These are phyloP conservation scores for Bacterosira constricta DNA, from an alignment of 108 stramenopile species.

Conservation along the genomic window DNA sequence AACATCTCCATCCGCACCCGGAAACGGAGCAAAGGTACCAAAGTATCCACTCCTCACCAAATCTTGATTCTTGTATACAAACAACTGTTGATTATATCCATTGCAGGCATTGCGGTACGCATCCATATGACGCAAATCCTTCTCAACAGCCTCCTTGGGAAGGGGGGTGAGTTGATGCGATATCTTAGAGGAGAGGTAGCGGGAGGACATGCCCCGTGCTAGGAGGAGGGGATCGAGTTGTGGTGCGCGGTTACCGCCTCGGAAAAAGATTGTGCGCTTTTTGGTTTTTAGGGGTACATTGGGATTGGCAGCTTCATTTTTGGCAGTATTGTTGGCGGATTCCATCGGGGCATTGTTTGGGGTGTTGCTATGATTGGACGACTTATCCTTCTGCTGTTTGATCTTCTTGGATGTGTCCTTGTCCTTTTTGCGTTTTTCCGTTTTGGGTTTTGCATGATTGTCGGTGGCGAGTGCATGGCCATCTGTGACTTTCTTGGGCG, in stretches of 20 bases:
- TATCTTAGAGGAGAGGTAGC: constrained; percentile 62
- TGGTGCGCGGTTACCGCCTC: constrained; percentile 7
- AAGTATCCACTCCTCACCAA: constrained; percentile 44
- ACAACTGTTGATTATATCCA: constrained; percentile 77
- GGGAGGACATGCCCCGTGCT: constrained; percentile 76
- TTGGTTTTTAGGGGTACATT: too few species aligned
- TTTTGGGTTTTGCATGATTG: background rate
- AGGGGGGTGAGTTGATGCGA: constrained; percentile 42
- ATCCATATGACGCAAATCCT: constrained; percentile 85
- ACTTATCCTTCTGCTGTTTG: background rate
- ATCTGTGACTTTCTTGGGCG: background rate
- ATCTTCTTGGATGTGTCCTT: background rate
- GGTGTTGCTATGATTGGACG: background rate
- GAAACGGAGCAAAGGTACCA: constrained; percentile 45
- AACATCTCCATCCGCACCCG: constrained; percentile 24
- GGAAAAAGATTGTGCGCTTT: too few species aligned
- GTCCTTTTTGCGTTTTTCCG: background rate
- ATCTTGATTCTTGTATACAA: constrained; percentile 64
- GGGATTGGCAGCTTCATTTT: too few species aligned
- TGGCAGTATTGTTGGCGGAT: too few species aligned
- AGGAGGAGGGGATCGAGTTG: constrained; percentile 59
- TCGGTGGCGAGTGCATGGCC: too few species aligned
- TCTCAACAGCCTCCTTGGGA: constrained; percentile 67
- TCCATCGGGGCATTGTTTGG: too few species aligned
- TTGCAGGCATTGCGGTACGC: constrained; percentile 74